phyloP scores from a whole-genome alignment of 2,329 filamentous ascomycete species.

The Boeremia exigua region DNA sequence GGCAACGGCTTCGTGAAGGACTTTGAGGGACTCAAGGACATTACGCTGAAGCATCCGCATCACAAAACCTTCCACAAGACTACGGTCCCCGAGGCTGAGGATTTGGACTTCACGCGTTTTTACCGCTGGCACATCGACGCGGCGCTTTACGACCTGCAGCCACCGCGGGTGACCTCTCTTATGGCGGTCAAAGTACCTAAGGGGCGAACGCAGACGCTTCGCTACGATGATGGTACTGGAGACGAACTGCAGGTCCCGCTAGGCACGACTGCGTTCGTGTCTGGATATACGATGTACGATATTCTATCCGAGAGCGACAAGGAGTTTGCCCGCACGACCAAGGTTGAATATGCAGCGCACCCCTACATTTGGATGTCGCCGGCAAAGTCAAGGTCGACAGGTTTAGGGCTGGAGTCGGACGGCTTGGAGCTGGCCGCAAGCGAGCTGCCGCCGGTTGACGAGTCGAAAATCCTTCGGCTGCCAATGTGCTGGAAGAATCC shows the following conservation, averaged over 20 bases:
- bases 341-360: conserved; percentile 77
- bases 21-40: conserved; percentile 73
- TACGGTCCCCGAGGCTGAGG: conserved; percentile 66
- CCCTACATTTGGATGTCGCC: conserved; percentile 83
- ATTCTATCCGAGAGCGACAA: conserved; percentile 69
- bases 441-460: conserved; percentile 70
- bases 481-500: conserved; percentile 83
- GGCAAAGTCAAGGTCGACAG: conserved; percentile 70
- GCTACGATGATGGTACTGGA: conserved; percentile 74
- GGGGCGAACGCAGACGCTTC: conserved; percentile 64
- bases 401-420: conserved; percentile 74
- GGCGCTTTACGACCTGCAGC: conserved; percentile 76
- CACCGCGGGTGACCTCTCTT: conserved; percentile 74
- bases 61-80: conserved; percentile 78
- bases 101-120: conserved; percentile 65
- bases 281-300: conserved; percentile 74
- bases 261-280: conserved; percentile 78
- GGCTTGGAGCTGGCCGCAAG: conserved; percentile 64
- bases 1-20: conserved; percentile 73
- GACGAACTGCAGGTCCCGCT: conserved; percentile 72
- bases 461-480: conserved; percentile 71
- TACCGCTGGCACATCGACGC: conserved; percentile 85
- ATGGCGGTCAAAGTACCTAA: conserved; percentile 75
- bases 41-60: conserved; percentile 75
- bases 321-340: conserved; percentile 69